Evolutionary conservation across 1,284 basidiomycete genomes (phyloP), one percentile per base, ranked within the genome.

Genomic region (Trichosporon sp.): DNA sequence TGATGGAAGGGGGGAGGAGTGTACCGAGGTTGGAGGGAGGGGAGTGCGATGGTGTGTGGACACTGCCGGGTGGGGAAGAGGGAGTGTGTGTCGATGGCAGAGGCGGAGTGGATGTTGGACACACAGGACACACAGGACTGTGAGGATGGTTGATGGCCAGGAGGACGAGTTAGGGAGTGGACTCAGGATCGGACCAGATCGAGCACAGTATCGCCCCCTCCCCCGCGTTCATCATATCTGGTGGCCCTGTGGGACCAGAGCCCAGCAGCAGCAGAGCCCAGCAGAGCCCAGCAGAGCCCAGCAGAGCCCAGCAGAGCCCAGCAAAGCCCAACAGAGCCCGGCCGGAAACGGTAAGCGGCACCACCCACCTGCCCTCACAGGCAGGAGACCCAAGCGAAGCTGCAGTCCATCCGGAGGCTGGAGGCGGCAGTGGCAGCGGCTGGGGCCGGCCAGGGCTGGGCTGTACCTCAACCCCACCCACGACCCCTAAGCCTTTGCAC

Each of bases 261-360:
- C 35, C 26, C 26, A 26, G 26, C 26, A 26, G 26, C 26, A 26
- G 26, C 26, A 26, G 26, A 26, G 26, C 26, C 26, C 26, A 26
- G 26, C 26, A 26, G 26, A 26, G 26, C 26, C 26, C 26, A 26
- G 26, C 26, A 26, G 26, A 26, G 26, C 26, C 26, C 26, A 26
- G 26, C 26, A 26, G 26, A 26, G 26, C 26, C 26, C 26, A 26
- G 26, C 26, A 26, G 26, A 26, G 26, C 26, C 26, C 26, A 26
- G 26, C 26, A 26, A 26, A 26, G 26, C 26, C 26, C 26, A 26
- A 26, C 26, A 40, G 38, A 40, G 38, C 38, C 38, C 38, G 11
- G 43, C 43, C 43, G 43, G 43, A 46, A 46, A 46, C 43, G 43
- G 43, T 46, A 46, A 46, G 43, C 43, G 43, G 43, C 40, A 43